Evolutionary conservation across 768 basidiomycete genomes (phyloP), one percentile per base, ranked within the genome.

Genomic region (Bullera alba): DNA sequence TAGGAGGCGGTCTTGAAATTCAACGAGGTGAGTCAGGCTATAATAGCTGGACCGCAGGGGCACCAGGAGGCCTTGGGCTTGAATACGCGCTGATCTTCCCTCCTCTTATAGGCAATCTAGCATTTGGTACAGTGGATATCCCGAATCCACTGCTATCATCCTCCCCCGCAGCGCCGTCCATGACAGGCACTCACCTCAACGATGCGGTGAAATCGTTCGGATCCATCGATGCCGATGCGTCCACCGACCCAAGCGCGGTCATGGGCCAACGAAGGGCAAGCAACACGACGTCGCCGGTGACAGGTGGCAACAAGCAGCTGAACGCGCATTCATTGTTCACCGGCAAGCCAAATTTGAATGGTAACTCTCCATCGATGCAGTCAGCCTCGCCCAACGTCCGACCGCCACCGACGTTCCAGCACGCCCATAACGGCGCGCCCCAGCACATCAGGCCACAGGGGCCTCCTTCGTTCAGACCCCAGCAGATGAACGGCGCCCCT

Each of bases 101-200:
- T n/a, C n/a, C n/a, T 19, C 46, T 43, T 12, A 6, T 21, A 57
- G 59, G 39, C 56, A 85, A 81, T 46, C 83, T 93, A 59, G 85
- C 84, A 43, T 91, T 92, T 76, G 90, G 90, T 62, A 88, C 88
- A 41, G 86, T 91, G 78, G 84, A 88, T 75, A 85, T 87, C 73
- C 79, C 78, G 10, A 71, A 76, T 58, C 82, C 86, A 46, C 79
- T 83, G 54, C 83, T 89, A 63, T 86, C 87, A 29, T 85, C 87
- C 39, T 87, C 87, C 7, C 87, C 88, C 29, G 85, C 86, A 48
- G 76, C 80, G 44, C 78, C 80, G 29, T 78, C 82, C 35, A 69
- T 61, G n/a, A 71, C 69, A 2, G 73, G 73, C 37, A 30, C 76
- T 76, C 57, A 80, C 76, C 51, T 78, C 74, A 58, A 76, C 81